Percentiles rank a stretch among this genome's conserved stretches.
These are phyloP conservation scores for Pterocarpus santalinus DNA, from an alignment of 306 rosid genomes.

Conservation along the genomic window DNA sequence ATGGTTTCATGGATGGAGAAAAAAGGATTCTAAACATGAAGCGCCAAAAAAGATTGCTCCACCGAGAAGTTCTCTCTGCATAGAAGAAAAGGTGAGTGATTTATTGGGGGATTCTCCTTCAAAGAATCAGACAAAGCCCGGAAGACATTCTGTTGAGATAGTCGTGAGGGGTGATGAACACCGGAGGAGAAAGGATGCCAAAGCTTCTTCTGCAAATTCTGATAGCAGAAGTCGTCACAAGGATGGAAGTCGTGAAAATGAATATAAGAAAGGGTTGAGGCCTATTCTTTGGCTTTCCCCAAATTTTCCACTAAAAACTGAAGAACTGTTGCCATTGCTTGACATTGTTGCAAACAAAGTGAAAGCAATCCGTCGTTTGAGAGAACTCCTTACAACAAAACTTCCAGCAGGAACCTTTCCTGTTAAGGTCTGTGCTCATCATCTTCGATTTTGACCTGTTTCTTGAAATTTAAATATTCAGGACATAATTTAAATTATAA, in stretches of 20 bases:
- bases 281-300: slow-evolving; percentile 99
- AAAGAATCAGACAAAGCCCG: slow-evolving; percentile 73
- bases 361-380: slow-evolving; percentile 96
- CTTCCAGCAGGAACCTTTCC: slow-evolving; percentile 99
- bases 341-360: slow-evolving; percentile 97
- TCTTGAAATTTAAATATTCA: slow-evolving; percentile 31
- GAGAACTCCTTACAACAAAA: slow-evolving; percentile 97
- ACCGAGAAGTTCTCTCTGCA: slow-evolving; percentile 86
- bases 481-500: neutral
- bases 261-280: slow-evolving; percentile 94
- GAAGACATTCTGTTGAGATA: slow-evolving; percentile 86
- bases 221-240: slow-evolving; percentile 75
- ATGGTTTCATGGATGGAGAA: slow-evolving; percentile 98
- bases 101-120: slow-evolving; percentile 81
- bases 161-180: slow-evolving; percentile 74
- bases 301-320: slow-evolving; percentile 82
- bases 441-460: slow-evolving; percentile 25
- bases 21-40: slow-evolving; percentile 76
- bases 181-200: slow-evolving; percentile 73
- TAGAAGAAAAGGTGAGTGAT: slow-evolving; percentile 90
- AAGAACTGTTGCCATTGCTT: slow-evolving; percentile 92
- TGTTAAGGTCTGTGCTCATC: slow-evolving; percentile 78
- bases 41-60: slow-evolving; percentile 67
- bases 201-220: slow-evolving; percentile 58
- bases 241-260: slow-evolving; percentile 84